A percentile compares a stretch with the other conserved stretches of the same genome.
phyloP scores from a whole-genome alignment of 768 basidiomycete genomes.

The Suillus alpinus region DNA sequence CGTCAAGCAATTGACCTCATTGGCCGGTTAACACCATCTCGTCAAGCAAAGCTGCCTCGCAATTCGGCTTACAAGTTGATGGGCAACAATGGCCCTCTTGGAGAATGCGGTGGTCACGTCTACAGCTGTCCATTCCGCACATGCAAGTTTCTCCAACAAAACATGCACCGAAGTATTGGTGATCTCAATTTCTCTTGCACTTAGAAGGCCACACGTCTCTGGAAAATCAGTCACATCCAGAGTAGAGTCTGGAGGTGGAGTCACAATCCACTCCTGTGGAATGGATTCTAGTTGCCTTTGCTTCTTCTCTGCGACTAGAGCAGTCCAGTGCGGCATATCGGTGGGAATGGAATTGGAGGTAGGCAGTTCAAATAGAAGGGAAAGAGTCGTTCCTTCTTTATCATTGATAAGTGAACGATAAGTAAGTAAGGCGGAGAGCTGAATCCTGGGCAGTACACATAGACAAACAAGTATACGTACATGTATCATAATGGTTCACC shows the following conservation, averaged over 20 bases:
- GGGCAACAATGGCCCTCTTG: slow-evolving; percentile 77
- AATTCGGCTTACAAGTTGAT: slow-evolving; percentile 57
- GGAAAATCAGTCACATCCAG: slow-evolving; percentile 57
- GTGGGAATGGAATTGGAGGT: not conserved
- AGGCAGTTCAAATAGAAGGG: not conserved
- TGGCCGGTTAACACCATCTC: not conserved
- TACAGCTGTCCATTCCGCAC: slow-evolving; percentile 56
- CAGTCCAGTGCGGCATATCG: slow-evolving; percentile 40
- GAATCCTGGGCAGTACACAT: no score
- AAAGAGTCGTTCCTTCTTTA: not conserved
- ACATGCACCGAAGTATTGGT: slow-evolving; percentile 45
- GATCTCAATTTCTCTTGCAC: slow-evolving; percentile 54
- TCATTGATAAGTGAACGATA: not conserved
- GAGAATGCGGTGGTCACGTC: slow-evolving; percentile 71
- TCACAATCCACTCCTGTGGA: slow-evolving; percentile 63
- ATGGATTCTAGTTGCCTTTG: slow-evolving; percentile 52
- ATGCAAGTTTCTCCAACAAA: slow-evolving; percentile 53
- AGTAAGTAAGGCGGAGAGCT: no score
- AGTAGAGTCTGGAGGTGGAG: slow-evolving; percentile 42
- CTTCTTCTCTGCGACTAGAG: slow-evolving; percentile 54
- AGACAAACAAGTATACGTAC: no score
- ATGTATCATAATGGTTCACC: no score
- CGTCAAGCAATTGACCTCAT: slow-evolving; percentile 75
- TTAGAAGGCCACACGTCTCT: slow-evolving; percentile 54
- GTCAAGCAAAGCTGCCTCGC: not conserved